phyloP scores from a whole-genome alignment of 257 asterid species.

The Solanum lycopersicoides region DNA sequence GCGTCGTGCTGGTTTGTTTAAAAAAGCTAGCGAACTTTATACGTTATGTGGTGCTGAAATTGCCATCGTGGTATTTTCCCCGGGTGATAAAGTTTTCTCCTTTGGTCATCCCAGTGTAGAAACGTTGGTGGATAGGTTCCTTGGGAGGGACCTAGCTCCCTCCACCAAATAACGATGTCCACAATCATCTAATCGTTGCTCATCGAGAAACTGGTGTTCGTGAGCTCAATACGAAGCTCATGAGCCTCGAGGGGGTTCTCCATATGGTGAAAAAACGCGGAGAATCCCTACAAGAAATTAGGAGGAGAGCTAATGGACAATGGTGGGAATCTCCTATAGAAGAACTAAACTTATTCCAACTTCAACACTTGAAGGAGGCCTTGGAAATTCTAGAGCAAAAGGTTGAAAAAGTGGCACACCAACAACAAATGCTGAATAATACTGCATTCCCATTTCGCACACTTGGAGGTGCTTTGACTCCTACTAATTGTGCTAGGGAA shows the following conservation, averaged over 20 bases:
- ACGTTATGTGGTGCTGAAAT: slow-evolving; percentile 40
- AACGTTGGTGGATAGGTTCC: slow-evolving; percentile 14
- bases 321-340: slow-evolving; percentile 22
- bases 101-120: slow-evolving; percentile 54
- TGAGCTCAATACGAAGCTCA: slow-evolving; percentile 33
- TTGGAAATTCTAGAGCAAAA: neutral
- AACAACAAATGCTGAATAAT: neutral
- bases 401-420: neutral
- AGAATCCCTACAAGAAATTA: slow-evolving; percentile 1
- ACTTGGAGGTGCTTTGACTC: neutral
- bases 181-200: slow-evolving; percentile 23
- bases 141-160: neutral
- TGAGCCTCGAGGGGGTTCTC: slow-evolving; percentile 15
- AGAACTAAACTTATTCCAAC: slow-evolving; percentile 3
- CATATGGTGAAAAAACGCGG: slow-evolving; percentile 12
- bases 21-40: slow-evolving; percentile 71
- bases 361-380: neutral
- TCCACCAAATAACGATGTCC: neutral
- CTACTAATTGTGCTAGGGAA: neutral
- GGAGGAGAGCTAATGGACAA: neutral
- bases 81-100: slow-evolving; percentile 30
- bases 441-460: neutral
- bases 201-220: slow-evolving; percentile 29
- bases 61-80: slow-evolving; percentile 46
- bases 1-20: slow-evolving; percentile 59